Conservation (phyloP, 164 flowering plant genomes). For the Piper longum region DNA sequence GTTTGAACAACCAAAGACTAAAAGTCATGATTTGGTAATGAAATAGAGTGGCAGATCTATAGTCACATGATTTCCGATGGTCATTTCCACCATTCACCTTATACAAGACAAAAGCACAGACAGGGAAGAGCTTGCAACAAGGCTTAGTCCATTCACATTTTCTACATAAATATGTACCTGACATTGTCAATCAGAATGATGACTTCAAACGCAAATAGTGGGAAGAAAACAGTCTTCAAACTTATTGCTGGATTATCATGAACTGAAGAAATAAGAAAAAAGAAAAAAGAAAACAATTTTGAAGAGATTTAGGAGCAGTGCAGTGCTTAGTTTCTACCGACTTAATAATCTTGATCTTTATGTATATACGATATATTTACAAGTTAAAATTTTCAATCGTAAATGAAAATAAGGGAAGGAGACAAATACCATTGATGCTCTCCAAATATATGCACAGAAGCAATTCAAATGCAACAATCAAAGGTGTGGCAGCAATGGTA, state of each 20-base stretch:
- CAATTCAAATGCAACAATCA: conserved; percentile 80
- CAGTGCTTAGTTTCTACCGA: background rate
- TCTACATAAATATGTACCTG: conserved; percentile 35
- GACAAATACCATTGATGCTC: conserved; percentile 51
- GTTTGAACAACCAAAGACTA: too few species aligned
- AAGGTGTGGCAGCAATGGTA: conserved; percentile 70
- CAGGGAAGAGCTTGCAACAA: background rate
- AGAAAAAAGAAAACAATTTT: conserved; percentile 1
- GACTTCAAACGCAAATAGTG: conserved; percentile 64
- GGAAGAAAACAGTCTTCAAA: conserved; percentile 87
- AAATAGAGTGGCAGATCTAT: too few species aligned
- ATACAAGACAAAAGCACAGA: too few species aligned
- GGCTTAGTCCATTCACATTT: background rate
- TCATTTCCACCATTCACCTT: too few species aligned
- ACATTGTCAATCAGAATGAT: conserved; percentile 69
- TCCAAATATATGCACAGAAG: conserved; percentile 86
- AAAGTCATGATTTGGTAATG: too few species aligned
- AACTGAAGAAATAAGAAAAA: too few species aligned
- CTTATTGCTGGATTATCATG: conserved; percentile 34
- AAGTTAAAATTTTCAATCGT: background rate
- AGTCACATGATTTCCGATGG: too few species aligned
- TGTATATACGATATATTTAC: too few species aligned
- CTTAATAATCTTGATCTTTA: too few species aligned
- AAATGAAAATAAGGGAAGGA: background rate
- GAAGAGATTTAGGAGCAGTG: background rate